A percentile compares a stretch with the other conserved stretches of the same genome.
These are phyloP conservation scores for Poronia punctata DNA, from an alignment of 495 filamentous ascomycete genomes.

Conservation along the genomic window DNA sequence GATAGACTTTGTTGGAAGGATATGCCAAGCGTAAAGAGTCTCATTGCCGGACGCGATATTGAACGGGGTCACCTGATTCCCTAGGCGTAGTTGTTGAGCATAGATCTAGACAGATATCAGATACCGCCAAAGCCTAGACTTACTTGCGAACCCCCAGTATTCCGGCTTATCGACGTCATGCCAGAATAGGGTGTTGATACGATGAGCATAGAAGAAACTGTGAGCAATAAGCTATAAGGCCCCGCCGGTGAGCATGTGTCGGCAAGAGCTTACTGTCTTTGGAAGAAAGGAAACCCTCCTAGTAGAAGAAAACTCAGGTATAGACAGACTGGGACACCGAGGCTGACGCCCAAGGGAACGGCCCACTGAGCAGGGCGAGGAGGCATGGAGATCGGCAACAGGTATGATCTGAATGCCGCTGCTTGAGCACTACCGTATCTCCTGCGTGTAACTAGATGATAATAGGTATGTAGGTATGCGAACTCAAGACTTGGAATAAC, in stretches of 20 bases:
- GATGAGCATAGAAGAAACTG: slow-evolving; percentile 73
- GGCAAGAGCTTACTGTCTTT: slow-evolving; percentile 48
- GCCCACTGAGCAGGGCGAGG: slow-evolving; percentile 16
- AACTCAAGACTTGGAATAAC: no score
- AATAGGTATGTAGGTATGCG: no score
- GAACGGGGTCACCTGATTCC: slow-evolving; percentile 65
- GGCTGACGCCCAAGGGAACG: slow-evolving; percentile 15
- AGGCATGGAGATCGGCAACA: no score
- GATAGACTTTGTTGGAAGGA: slow-evolving; percentile 61
- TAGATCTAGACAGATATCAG: background rate
- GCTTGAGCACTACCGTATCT: no score
- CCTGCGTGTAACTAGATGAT: no score
- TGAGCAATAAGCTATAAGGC: background rate
- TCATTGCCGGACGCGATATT: slow-evolving; percentile 51
- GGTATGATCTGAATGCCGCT: no score
- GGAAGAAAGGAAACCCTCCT: slow-evolving; percentile 43
- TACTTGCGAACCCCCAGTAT: slow-evolving; percentile 76
- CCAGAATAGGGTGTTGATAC: slow-evolving; percentile 61
- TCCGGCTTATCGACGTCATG: slow-evolving; percentile 65
- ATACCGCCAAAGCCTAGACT: background rate
- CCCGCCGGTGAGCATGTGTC: background rate
- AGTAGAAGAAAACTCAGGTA: slow-evolving; percentile 42
- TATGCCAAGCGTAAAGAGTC: slow-evolving; percentile 63
- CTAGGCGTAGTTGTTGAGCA: slow-evolving; percentile 14
- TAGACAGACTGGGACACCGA: slow-evolving; percentile 34